Evolutionary conservation across 1,284 basidiomycete genomes (phyloP).

Genomic region (Ganoderma lucidum): DNA sequence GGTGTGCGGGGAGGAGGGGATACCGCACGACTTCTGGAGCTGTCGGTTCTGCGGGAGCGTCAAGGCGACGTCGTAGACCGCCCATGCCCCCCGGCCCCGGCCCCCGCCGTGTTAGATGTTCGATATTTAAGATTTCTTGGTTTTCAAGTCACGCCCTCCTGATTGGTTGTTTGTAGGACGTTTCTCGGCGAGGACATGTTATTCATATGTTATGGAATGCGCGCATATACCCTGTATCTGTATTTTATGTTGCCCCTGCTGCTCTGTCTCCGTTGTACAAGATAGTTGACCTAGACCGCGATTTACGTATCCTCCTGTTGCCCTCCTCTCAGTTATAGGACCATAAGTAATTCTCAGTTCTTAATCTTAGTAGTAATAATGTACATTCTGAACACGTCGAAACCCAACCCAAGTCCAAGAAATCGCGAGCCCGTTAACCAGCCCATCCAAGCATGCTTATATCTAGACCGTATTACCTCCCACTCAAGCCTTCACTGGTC

Average conservation of each 20-base stretch:
- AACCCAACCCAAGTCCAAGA: not conserved
- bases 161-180: not conserved
- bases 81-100: not conserved
- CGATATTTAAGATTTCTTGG: not conserved
- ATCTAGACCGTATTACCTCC: conserved; percentile 30
- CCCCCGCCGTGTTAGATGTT: not conserved
- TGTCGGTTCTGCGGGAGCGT: conserved; percentile 77
- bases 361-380: not conserved
- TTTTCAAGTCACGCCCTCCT: not conserved
- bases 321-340: not conserved
- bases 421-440: not conserved
- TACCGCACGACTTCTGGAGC: conserved; percentile 75
- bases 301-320: not conserved
- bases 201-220: not conserved
- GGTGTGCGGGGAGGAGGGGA: conserved; percentile 69
- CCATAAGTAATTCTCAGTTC: not conserved
- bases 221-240: conserved; percentile 2
- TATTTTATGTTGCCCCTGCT: not conserved
- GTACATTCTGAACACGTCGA: not conserved
- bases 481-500: conserved; percentile 1
- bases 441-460: not conserved
- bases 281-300: no score
- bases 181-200: not conserved
- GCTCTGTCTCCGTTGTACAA: no score
- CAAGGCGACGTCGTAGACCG: conserved; percentile 48